Conservation (phyloP, 2,329 filamentous ascomycete genomes). For the Microsporum audouinii region DNA sequence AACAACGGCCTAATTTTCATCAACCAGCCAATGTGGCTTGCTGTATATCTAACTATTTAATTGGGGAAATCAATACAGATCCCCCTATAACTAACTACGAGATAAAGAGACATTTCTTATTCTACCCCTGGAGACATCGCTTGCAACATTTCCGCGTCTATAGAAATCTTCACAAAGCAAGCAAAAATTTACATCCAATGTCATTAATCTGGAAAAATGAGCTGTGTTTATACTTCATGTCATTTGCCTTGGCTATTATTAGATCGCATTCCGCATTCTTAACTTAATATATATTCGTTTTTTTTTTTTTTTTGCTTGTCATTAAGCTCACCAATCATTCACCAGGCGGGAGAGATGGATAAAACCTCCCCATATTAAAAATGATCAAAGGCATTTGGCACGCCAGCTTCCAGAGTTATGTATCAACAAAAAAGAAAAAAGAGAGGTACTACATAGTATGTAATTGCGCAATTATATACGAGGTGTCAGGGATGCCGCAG, state of each 20-base stretch:
- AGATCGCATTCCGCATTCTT: background rate
- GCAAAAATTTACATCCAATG: background rate
- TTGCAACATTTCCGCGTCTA: background rate
- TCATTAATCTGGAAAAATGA: background rate
- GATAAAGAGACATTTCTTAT: background rate
- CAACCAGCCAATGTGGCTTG: background rate
- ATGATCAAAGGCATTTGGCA: background rate
- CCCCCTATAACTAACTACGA: background rate
- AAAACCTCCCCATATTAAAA: background rate
- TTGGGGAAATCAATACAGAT: background rate
- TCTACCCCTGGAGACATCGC: background rate
- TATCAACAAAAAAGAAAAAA: background rate
- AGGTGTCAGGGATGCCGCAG: background rate
- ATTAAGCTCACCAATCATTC: background rate
- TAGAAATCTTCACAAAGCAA: background rate
- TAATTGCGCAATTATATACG: background rate
- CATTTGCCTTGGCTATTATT: background rate
- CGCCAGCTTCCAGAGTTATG: background rate
- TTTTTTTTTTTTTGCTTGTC: background rate
- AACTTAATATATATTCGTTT: too few species aligned
- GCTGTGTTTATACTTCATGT: background rate
- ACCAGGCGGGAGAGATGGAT: background rate
- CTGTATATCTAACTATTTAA: background rate
- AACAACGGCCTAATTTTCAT: background rate
- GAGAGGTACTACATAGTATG: background rate